Conservation (phyloP, 352 stramenopile species). For the Pythium sukuiense region DNA sequence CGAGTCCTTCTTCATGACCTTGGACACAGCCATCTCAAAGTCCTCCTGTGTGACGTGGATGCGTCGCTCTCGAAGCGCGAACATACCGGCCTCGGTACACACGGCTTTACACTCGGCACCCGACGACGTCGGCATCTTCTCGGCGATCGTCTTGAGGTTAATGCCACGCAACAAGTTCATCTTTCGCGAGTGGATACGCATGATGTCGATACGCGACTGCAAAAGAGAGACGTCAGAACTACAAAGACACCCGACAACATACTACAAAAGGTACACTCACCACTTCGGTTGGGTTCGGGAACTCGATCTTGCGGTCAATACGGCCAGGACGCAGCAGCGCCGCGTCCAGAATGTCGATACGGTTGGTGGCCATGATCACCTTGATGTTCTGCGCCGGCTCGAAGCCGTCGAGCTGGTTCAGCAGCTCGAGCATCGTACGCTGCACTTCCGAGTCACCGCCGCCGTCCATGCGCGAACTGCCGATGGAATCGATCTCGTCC, state of each 20-base stretch:
- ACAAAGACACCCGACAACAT: background rate
- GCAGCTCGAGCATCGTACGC: conserved; percentile 98
- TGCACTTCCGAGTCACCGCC: conserved; percentile 92
- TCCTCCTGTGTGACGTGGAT: conserved; percentile 99
- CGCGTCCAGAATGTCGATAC: background rate
- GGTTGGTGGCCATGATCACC: conserved; percentile 94
- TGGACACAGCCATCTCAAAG: conserved; percentile 99
- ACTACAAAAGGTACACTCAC: background rate
- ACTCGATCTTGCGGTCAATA: conserved; percentile 50
- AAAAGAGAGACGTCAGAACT: background rate
- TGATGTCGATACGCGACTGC: conserved; percentile 93
- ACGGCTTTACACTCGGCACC: conserved; percentile 99
- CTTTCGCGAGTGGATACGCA: conserved; percentile 97
- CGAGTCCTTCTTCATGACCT: conserved; percentile 99
- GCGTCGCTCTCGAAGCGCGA: conserved; percentile 97
- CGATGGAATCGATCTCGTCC: conserved; percentile 99
- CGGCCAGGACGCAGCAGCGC: background rate
- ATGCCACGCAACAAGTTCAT: conserved; percentile 99
- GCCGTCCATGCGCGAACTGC: conserved; percentile 94
- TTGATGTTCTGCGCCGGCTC: conserved; percentile 99
- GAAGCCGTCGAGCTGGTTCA: conserved; percentile 98
- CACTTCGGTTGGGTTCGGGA: conserved; percentile 96
- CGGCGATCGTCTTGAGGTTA: conserved; percentile 97
- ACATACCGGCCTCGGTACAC: conserved; percentile 99
- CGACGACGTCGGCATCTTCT: conserved; percentile 98